Conservation (phyloP, 2,329 filamentous ascomycete genomes). For the Trichophaea hybrida region DNA sequence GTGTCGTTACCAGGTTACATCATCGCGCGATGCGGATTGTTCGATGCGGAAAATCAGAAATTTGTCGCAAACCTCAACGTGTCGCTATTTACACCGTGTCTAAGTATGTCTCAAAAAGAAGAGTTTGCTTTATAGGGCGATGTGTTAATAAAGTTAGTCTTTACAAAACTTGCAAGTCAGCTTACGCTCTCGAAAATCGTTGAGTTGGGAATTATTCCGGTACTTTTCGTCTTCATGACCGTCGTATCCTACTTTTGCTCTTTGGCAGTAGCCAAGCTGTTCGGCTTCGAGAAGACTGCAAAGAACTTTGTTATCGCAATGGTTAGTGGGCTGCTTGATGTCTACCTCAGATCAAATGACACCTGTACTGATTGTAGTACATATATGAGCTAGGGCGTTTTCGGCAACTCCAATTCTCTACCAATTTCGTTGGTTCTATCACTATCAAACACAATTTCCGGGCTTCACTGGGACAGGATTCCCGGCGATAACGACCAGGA, state of each 20-base stretch:
- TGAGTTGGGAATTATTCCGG: conserved; percentile 85
- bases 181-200: conserved; percentile 78
- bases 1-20: conserved; percentile 91
- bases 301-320: conserved; percentile 94
- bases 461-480: conserved; percentile 84
- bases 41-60: conserved; percentile 91
- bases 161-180: conserved; percentile 91
- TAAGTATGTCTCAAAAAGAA: conserved; percentile 47
- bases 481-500: conserved; percentile 90
- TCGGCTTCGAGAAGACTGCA: conserved; percentile 69
- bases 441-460: conserved; percentile 77
- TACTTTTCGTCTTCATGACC: conserved; percentile 83
- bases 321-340: conserved; percentile 39
- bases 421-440: conserved; percentile 93
- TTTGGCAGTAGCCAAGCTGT: conserved; percentile 53
- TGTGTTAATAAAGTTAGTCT: conserved; percentile 44
- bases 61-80: conserved; percentile 95
- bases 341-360: background rate
- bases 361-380: conserved; percentile 1
- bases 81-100: conserved; percentile 87
- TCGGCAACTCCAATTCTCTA: conserved; percentile 95
- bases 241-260: conserved; percentile 71
- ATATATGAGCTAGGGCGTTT: conserved; percentile 39
- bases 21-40: conserved; percentile 76
- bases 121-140: background rate